Evolutionary conservation across 345 rosid species (phyloP).

Genomic region (Gossypium stocksii): DNA sequence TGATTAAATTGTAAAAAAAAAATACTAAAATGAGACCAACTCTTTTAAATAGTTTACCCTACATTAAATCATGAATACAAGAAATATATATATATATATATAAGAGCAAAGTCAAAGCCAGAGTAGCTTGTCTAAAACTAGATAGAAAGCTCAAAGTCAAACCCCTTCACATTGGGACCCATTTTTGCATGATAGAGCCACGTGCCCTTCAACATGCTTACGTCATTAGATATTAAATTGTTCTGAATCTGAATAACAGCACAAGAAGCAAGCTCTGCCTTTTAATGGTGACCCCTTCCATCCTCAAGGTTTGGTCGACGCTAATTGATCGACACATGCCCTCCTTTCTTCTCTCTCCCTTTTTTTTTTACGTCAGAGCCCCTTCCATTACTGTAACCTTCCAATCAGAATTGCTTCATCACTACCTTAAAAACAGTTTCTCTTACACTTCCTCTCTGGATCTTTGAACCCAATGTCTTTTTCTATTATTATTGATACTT

Average conservation of each 20-base stretch:
- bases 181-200: constrained; percentile 20
- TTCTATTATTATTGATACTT: neutral
- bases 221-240: constrained; percentile 1
- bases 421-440: constrained; percentile 17
- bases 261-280: constrained; percentile 22
- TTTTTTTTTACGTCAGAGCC: constrained; percentile 18
- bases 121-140: neutral
- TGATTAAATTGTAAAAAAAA: no score
- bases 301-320: neutral
- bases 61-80: no score
- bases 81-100: no score
- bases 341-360: neutral
- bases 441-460: constrained; percentile 29
- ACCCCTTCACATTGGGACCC: constrained; percentile 21
- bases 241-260: constrained; percentile 24
- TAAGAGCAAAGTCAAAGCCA: neutral
- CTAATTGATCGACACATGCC: constrained; percentile 21
- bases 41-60: no score
- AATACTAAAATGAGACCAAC: no score
- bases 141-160: neutral
- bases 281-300: constrained; percentile 15
- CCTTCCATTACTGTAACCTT: constrained; percentile 9
- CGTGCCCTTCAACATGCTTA: constrained; percentile 30
- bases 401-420: constrained; percentile 20
- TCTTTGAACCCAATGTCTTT: constrained; percentile 19